phyloP scores from a whole-genome alignment of 768 basidiomycete species.

The Brasilioporus rufonigricans region DNA sequence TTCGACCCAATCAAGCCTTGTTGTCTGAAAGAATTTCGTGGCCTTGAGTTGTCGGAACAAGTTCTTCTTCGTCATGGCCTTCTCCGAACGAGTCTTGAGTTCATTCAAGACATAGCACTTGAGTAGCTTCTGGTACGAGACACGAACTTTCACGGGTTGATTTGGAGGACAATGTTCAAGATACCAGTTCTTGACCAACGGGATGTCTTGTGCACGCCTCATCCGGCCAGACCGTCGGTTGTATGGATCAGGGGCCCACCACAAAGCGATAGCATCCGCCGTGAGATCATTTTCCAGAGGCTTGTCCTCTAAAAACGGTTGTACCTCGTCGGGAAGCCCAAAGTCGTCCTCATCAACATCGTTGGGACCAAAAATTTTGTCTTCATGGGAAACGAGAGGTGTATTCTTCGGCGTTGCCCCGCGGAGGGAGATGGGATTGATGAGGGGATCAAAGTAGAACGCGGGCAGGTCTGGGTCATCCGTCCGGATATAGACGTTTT shows the following conservation, averaged over 20 bases:
- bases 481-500: constrained; percentile 98
- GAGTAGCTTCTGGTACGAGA: constrained; percentile 97
- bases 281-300: constrained; percentile 87
- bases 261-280: constrained; percentile 94
- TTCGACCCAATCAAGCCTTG: constrained; percentile 97
- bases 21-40: constrained; percentile 99
- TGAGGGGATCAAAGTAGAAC: constrained; percentile 98
- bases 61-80: constrained; percentile 98
- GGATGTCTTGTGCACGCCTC: constrained; percentile 92
- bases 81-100: constrained; percentile 83
- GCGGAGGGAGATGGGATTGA: constrained; percentile 95
- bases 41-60: constrained; percentile 93
- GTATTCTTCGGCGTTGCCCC: constrained; percentile 81
- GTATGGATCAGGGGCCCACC: constrained; percentile 99
- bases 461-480: constrained; percentile 99
- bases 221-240: constrained; percentile 88
- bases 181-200: constrained; percentile 98
- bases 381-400: constrained; percentile 85
- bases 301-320: constrained; percentile 78
- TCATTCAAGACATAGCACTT: constrained; percentile 97
- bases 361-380: constrained; percentile 87
- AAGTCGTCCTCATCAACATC: constrained; percentile 86
- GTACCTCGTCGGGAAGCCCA: constrained; percentile 71
- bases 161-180: constrained; percentile 96
- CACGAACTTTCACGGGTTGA: constrained; percentile 96